Evolutionary conservation across 2,329 filamentous ascomycete species (phyloP).

Genomic region (Aphanocladium album): DNA sequence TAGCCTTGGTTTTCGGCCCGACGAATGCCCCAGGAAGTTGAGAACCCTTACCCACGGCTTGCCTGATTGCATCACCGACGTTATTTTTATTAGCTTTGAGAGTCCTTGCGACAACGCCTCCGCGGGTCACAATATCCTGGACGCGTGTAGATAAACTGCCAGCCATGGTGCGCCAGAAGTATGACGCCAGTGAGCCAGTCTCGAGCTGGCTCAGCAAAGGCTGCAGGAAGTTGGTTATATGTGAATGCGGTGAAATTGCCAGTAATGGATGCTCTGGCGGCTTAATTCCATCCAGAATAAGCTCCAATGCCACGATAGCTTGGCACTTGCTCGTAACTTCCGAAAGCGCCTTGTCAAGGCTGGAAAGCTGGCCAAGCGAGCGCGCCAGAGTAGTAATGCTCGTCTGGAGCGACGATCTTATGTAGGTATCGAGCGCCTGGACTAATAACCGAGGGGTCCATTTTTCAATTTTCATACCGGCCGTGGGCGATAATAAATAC

Average conservation of each 20-base stretch:
- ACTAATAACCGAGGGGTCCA: conserved; percentile 68
- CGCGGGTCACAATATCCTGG: conserved; percentile 76
- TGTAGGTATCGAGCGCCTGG: conserved; percentile 71
- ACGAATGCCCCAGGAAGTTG: conserved; percentile 56
- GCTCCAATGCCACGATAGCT: conserved; percentile 83
- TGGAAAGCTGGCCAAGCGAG: conserved; percentile 73
- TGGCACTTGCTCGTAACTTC: conserved; percentile 84
- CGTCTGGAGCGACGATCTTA: conserved; percentile 74
- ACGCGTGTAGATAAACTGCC: conserved; percentile 70
- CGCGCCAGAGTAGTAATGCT: conserved; percentile 70
- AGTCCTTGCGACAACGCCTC: conserved; percentile 78
- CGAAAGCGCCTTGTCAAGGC: conserved; percentile 71
- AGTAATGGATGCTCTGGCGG: conserved; percentile 66
- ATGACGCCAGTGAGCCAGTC: conserved; percentile 78
- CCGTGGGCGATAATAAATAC: conserved; percentile 72
- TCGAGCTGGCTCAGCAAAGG: conserved; percentile 75
- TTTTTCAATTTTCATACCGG: conserved; percentile 46
- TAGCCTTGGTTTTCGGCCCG: conserved; percentile 39
- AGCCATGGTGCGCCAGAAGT: conserved; percentile 90
- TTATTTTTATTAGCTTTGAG: conserved; percentile 68
- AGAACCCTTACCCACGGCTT: conserved; percentile 76
- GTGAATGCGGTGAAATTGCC: conserved; percentile 28
- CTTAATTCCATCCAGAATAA: conserved; percentile 64
- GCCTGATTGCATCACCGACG: conserved; percentile 71
- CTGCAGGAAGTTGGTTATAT: conserved; percentile 55